Evolutionary conservation across 495 filamentous ascomycete species (phyloP), one percentile per base, ranked within the genome.

Genomic region (Aspergillus panamensis): DNA sequence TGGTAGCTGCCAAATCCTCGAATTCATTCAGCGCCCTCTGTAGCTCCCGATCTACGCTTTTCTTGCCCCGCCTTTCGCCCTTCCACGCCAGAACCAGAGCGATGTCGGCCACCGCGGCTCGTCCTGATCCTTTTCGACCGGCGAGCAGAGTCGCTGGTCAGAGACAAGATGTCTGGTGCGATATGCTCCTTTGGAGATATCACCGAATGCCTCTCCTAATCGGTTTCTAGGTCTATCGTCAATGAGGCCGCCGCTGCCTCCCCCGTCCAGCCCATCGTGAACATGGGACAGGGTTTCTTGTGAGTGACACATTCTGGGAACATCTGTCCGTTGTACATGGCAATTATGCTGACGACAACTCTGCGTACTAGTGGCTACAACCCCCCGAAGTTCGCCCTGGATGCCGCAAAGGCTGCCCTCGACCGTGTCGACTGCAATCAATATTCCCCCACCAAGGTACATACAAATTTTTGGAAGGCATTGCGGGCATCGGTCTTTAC

Each of bases 241-340:
- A 98, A 98, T 64, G 94, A 97, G 79, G 94, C 90, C 0, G 85
- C 85, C 0, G 82, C 82, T 6, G 88, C 89, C 7, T 96, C 91
- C 9, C 90, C 92, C 8, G 85, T 88, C 47, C 91, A 96, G 68
- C 91, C 92, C 56, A 93, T 97, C 63, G 84, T 95, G 60, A 96
- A 96, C 73, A 92, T 96, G 87, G 92, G 92, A 50, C 92, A 96
- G 73, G 92, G 92, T n/a, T 96, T 95, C 79, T 96, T 94, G 79
- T 84, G 64, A 67, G 80, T 70, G 19, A 51, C 12, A 32, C 47
- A 56, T 20, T 62, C 39, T 20, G 17, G 17, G 16, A 45, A 21
- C 16, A 45, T 19, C 14, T 8, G 42, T 19, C 14, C 2, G 42
- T 20, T 9, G 16, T 8, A 6, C n/a, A 3, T 17, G 17, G 0